Conservation (phyloP, 257 asterid genomes). For the Ilex aquifolium region DNA sequence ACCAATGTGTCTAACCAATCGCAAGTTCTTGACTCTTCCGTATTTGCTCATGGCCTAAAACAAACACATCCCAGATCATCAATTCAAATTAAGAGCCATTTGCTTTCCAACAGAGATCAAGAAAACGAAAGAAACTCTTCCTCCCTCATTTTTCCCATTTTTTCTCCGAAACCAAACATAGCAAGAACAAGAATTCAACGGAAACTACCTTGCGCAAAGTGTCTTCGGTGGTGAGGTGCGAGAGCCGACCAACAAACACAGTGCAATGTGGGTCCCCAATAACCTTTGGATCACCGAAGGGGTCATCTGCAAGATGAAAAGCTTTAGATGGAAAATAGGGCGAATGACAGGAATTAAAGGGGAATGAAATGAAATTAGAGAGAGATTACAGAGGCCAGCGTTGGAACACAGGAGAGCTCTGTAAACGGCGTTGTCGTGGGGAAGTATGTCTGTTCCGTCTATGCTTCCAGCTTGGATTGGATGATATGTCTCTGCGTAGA, state of each 20-base stretch:
- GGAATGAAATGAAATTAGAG: not conserved
- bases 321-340: not conserved
- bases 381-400: constrained; percentile 64
- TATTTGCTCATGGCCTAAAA: constrained; percentile 70
- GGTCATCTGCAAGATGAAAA: constrained; percentile 50
- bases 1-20: constrained; percentile 90
- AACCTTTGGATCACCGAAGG: constrained; percentile 83
- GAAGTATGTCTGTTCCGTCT: constrained; percentile 82
- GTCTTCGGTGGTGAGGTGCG: constrained; percentile 75
- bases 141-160: too few species aligned
- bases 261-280: constrained; percentile 86
- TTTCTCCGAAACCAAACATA: too few species aligned
- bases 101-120: not conserved
- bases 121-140: not conserved
- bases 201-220: constrained; percentile 55
- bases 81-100: not conserved
- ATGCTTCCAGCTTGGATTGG: constrained; percentile 98
- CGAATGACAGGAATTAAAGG: not conserved
- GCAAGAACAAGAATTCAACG: not conserved
- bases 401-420: constrained; percentile 89
- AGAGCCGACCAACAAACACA: constrained; percentile 76
- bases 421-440: constrained; percentile 82
- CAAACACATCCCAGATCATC: constrained; percentile 8
- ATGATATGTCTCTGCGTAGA: constrained; percentile 78
- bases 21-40: constrained; percentile 76